These are phyloP conservation scores for Wolfiporia cocos DNA, from an alignment of 1,284 basidiomycete genomes.

Conservation along the genomic window DNA sequence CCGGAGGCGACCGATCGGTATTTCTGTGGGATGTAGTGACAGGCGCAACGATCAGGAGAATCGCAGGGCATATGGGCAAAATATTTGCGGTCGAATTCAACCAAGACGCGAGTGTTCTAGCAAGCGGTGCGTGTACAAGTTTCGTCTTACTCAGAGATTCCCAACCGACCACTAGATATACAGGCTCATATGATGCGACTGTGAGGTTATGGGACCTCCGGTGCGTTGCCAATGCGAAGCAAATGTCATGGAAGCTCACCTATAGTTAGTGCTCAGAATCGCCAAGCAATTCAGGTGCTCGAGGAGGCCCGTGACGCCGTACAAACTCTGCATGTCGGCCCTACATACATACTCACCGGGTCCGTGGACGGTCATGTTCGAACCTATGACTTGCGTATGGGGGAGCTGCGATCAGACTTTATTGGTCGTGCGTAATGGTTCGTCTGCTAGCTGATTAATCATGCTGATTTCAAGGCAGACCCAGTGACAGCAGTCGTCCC, in stretches of 20 bases:
- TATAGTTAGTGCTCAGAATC: slow-evolving; percentile 71
- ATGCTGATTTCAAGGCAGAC: slow-evolving; percentile 38
- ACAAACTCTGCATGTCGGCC: slow-evolving; percentile 66
- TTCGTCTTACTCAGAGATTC: slow-evolving; percentile 5
- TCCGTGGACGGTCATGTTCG: slow-evolving; percentile 90
- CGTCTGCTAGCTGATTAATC: not conserved
- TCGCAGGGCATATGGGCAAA: slow-evolving; percentile 86
- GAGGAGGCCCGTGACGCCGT: slow-evolving; percentile 90
- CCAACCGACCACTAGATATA: slow-evolving; percentile 4
- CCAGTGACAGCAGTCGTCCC: slow-evolving; percentile 82
- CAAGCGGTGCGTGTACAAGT: slow-evolving; percentile 58
- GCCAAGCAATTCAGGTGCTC: slow-evolving; percentile 85
- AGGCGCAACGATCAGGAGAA: slow-evolving; percentile 74
- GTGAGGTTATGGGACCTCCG: slow-evolving; percentile 87
- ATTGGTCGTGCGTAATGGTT: slow-evolving; percentile 62
- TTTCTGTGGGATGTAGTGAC: slow-evolving; percentile 95
- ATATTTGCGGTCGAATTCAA: slow-evolving; percentile 91
- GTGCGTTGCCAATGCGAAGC: slow-evolving; percentile 42
- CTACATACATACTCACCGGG: slow-evolving; percentile 69
- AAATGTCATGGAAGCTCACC: too few relatives aligned
- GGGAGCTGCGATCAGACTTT: slow-evolving; percentile 83
- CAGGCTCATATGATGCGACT: slow-evolving; percentile 85
- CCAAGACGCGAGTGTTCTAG: slow-evolving; percentile 77
- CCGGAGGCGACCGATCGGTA: slow-evolving; percentile 88
- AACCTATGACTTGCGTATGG: slow-evolving; percentile 91